phyloP scores from a whole-genome alignment of 192 early-diverging fungal species.

The Lobosporangium transversale region DNA sequence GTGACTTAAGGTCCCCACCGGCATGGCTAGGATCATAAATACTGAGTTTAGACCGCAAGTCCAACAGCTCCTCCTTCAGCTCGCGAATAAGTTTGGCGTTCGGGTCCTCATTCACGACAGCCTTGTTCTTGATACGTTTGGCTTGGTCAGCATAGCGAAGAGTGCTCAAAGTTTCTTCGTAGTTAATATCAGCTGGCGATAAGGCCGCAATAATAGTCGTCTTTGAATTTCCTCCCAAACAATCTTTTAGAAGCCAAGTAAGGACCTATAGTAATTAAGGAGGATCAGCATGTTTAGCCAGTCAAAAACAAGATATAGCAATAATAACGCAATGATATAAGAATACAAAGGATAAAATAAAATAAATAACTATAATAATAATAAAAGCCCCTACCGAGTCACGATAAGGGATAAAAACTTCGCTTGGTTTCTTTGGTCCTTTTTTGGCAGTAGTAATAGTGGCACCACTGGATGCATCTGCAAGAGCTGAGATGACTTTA shows the following conservation, averaged over 20 bases:
- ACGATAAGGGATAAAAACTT: slow-evolving; percentile 85
- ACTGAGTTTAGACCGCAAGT: slow-evolving; percentile 67
- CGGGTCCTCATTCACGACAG: slow-evolving; percentile 91
- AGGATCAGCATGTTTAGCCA: no score
- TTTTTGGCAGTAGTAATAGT: slow-evolving; percentile 52
- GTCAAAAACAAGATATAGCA: no score
- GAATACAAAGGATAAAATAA: no score
- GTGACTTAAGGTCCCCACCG: slow-evolving; percentile 32
- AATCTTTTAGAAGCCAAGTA: slow-evolving; percentile 87
- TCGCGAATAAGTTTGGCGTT: slow-evolving; percentile 81
- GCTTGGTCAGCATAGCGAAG: slow-evolving; percentile 92
- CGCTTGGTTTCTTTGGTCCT: slow-evolving; percentile 50
- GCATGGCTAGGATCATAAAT: slow-evolving; percentile 53
- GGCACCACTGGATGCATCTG: slow-evolving; percentile 75
- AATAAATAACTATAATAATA: no score
- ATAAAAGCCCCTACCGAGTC: slow-evolving; percentile 91
- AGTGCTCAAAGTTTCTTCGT: slow-evolving; percentile 84
- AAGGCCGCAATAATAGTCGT: slow-evolving; percentile 85
- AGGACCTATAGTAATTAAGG: slow-evolving; percentile 65
- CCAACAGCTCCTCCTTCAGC: slow-evolving; percentile 81
- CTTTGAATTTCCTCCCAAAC: slow-evolving; percentile 84
- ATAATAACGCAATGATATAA: no score
- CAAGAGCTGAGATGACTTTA: slow-evolving; percentile 92
- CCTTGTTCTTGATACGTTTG: slow-evolving; percentile 90
- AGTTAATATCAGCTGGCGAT: slow-evolving; percentile 75